phyloP scores from a whole-genome alignment of 2,329 filamentous ascomycete species.

The Blastomyces gilchristii region DNA sequence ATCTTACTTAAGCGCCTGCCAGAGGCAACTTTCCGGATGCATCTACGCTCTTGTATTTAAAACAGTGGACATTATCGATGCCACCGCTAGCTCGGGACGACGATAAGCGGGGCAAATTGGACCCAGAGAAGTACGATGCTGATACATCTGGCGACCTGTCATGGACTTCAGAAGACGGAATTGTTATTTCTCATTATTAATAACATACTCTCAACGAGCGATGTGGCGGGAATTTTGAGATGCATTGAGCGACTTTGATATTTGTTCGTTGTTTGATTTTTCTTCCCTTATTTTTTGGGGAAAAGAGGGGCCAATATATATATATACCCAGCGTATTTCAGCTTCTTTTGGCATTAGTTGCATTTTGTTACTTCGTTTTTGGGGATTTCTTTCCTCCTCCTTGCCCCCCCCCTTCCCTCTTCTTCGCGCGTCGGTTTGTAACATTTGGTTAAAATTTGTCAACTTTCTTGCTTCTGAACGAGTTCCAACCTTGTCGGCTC shows the following conservation, averaged over 20 bases:
- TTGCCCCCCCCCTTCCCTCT: too few relatives aligned
- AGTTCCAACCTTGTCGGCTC: not conserved
- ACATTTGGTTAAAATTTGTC: not conserved
- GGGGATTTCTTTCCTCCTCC: not conserved
- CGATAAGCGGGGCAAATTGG: not conserved
- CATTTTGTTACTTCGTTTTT: not conserved
- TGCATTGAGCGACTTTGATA: not conserved
- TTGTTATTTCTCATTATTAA: not conserved
- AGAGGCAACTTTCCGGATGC: not conserved
- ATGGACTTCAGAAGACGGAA: not conserved
- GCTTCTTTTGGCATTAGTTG: not conserved
- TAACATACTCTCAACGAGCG: not conserved
- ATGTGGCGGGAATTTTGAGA: not conserved
- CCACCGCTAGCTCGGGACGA: not conserved
- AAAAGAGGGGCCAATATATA: not conserved
- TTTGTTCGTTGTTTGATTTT: not conserved
- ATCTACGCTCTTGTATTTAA: not conserved
- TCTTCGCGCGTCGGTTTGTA: not conserved
- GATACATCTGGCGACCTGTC: not conserved
- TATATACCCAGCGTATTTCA: slow-evolving; percentile 3
- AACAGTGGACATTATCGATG: not conserved
- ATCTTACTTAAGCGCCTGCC: not conserved
- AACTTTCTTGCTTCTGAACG: not conserved
- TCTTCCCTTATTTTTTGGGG: not conserved
- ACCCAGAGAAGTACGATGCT: not conserved